Evolutionary conservation across 1,284 basidiomycete genomes (phyloP).

Genomic region (Waitea zeae): DNA sequence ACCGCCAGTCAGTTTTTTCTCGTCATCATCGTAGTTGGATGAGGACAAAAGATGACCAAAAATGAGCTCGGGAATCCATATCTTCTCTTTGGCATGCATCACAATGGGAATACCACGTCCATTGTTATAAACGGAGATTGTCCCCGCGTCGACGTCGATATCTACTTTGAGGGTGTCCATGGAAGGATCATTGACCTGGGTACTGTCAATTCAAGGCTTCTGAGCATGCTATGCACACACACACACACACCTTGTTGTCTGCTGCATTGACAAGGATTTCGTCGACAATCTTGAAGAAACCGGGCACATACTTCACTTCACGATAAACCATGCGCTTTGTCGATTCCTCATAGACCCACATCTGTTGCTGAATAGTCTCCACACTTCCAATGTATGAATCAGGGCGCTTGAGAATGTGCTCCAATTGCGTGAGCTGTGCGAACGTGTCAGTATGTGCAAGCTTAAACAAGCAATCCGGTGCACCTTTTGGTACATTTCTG

Average conservation of each 20-base stretch:
- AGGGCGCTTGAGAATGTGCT: conserved; percentile 92
- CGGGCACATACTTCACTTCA: conserved; percentile 88
- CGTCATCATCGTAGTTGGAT: conserved; percentile 97
- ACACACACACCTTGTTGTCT: conserved; percentile 76
- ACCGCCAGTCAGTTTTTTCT: conserved; percentile 97
- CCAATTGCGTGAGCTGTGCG: conserved; percentile 78
- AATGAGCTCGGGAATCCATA: conserved; percentile 96
- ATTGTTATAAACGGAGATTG: conserved; percentile 92
- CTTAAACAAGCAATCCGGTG: background rate
- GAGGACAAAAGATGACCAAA: conserved; percentile 94
- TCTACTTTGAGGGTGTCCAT: conserved; percentile 86
- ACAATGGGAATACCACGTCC: conserved; percentile 95
- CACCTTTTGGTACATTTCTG: conserved; percentile 88
- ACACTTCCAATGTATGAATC: conserved; percentile 98
- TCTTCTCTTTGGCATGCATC: conserved; percentile 84
- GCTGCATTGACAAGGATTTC: conserved; percentile 99
- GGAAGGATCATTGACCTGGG: conserved; percentile 73
- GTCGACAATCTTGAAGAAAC: conserved; percentile 99
- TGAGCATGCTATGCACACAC: too few species aligned
- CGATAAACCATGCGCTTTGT: conserved; percentile 66
- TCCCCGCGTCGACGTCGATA: conserved; percentile 73
- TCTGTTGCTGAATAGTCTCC: conserved; percentile 66
- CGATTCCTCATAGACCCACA: conserved; percentile 84
- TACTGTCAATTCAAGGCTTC: too few species aligned
- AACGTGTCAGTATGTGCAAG: conserved; percentile 1